A percentile compares a stretch with the other conserved stretches of the same genome.
phyloP scores from a whole-genome alignment of 805 yeast species.

The Kazachstania psychrophila region DNA sequence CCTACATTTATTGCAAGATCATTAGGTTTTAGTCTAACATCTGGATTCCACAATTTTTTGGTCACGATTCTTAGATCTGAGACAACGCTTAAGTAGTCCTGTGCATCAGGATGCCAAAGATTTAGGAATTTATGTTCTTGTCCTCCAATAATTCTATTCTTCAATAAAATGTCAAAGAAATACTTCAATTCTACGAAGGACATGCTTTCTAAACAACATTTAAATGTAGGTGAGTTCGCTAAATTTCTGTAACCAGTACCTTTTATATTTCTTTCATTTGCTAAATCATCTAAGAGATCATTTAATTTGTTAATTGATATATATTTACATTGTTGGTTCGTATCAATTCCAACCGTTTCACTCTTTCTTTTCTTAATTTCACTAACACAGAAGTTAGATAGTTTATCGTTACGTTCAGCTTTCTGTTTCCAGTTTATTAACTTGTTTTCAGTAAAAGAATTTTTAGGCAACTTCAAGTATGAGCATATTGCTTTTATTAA shows the following conservation, averaged over 20 bases:
- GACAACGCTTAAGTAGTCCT: conserved; percentile 52
- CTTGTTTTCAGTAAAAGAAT: conserved; percentile 49
- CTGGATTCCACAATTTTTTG: conserved; percentile 45
- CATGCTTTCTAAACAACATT: conserved; percentile 44
- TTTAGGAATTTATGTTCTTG: conserved; percentile 50
- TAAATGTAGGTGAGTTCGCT: conserved; percentile 32
- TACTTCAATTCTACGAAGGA: conserved; percentile 56
- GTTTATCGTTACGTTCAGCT: conserved; percentile 32
- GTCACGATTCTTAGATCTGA: conserved; percentile 55
- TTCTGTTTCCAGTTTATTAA: conserved; percentile 40
- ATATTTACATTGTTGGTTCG: conserved; percentile 21
- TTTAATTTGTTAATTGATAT: conserved; percentile 45
- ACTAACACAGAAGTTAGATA: conserved; percentile 41
- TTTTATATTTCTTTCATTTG: conserved; percentile 20
- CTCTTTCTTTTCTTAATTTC: conserved; percentile 39
- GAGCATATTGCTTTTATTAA: conserved; percentile 44
- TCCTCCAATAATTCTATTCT: conserved; percentile 48
- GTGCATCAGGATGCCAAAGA: conserved; percentile 75
- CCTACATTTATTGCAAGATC: conserved; percentile 31
- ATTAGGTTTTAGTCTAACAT: conserved; percentile 33
- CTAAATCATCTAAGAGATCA: conserved; percentile 36
- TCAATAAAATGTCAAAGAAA: conserved; percentile 58
- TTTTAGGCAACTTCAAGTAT: conserved; percentile 49
- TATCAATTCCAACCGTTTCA: conserved; percentile 27
- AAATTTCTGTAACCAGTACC: conserved; percentile 16